Evolutionary conservation across 176 grass and related monocot species (phyloP).

Genomic region (Avena eriantha): DNA sequence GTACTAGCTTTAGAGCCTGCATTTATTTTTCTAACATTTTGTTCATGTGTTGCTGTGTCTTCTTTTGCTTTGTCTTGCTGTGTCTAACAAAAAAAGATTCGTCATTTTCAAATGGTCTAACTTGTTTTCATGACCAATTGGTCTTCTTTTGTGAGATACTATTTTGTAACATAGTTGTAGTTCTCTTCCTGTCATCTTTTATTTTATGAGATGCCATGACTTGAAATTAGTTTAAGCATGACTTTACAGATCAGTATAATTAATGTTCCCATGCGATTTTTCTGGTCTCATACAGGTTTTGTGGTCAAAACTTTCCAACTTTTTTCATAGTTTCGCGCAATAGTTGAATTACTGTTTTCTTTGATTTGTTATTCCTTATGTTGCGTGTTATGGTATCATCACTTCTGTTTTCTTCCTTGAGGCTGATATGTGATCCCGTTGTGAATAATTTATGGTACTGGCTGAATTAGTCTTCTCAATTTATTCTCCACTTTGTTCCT

Average conservation of each 20-base stretch:
- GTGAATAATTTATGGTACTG: neutral
- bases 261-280: neutral
- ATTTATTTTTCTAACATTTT: neutral
- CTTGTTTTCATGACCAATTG: neutral
- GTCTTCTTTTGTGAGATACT: neutral
- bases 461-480: neutral
- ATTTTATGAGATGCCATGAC: neutral
- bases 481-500: neutral
- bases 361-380: neutral
- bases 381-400: neutral
- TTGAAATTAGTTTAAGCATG: neutral
- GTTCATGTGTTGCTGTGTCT: no score
- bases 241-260: neutral
- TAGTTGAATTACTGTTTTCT: neutral
- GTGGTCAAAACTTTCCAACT: neutral
- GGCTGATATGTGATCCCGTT: neutral
- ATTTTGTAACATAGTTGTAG: neutral
- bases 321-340: neutral
- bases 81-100: neutral
- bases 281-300: slow-evolving; percentile 8
- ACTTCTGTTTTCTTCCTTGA: slow-evolving; percentile 2
- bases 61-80: neutral
- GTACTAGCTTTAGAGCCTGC: neutral
- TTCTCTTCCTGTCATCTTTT: neutral
- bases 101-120: neutral